Evolutionary conservation across 2,329 filamentous ascomycete species (phyloP).

Genomic region (Boeremia lycopersici): DNA sequence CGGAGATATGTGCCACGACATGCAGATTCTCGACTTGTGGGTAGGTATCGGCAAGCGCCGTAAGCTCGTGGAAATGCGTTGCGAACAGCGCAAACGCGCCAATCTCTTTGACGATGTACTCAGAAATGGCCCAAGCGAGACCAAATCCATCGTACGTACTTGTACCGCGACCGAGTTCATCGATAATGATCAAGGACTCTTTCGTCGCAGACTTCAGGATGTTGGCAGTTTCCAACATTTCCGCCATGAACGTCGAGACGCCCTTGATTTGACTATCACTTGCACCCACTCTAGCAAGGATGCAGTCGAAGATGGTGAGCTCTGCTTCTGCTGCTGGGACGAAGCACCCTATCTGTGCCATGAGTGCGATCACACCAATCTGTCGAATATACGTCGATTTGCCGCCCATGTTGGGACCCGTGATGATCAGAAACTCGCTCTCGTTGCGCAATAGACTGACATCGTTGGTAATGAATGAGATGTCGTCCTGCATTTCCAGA

Average conservation of each 20-base stretch:
- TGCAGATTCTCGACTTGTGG: conserved; percentile 91
- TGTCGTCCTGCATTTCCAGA: conserved; percentile 98
- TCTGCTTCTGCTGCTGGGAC: conserved; percentile 91
- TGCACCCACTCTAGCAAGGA: conserved; percentile 92
- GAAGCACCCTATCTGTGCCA: conserved; percentile 97
- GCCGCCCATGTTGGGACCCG: conserved; percentile 97
- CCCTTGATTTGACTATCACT: conserved; percentile 97
- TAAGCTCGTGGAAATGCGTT: conserved; percentile 98
- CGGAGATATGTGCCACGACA: conserved; percentile 88
- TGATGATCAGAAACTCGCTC: conserved; percentile 94
- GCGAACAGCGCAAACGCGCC: conserved; percentile 94
- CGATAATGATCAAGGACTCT: conserved; percentile 97
- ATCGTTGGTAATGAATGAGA: conserved; percentile 98
- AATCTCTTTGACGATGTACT: conserved; percentile 96
- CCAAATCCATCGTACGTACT: conserved; percentile 99
- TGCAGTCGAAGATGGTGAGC: conserved; percentile 94
- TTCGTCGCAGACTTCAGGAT: conserved; percentile 96
- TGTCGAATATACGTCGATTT: conserved; percentile 99
- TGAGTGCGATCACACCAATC: conserved; percentile 93
- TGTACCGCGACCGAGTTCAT: conserved; percentile 93
- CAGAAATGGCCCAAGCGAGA: conserved; percentile 97
- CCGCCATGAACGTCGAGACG: conserved; percentile 98
- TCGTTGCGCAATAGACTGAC: conserved; percentile 77
- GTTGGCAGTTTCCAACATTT: conserved; percentile 98
- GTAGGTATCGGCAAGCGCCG: conserved; percentile 84